These are phyloP conservation scores for Bruguiera hainesii DNA, from an alignment of 441 rosid genomes.

Conservation along the genomic window DNA sequence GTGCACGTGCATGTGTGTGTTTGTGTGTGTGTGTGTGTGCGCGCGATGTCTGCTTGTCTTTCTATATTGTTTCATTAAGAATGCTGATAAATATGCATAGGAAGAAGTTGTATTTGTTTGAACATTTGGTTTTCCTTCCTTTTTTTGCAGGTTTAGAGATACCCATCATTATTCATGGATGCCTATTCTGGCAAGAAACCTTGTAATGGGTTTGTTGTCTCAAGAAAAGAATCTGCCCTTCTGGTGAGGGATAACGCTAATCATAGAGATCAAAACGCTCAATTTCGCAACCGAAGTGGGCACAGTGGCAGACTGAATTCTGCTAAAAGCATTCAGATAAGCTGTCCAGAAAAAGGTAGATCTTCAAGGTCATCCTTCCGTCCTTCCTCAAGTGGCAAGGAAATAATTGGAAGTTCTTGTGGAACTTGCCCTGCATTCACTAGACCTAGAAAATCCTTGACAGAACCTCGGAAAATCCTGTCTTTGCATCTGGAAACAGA, in stretches of 20 bases:
- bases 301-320: constrained; percentile 58
- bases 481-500: constrained; percentile 45
- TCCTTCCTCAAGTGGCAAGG: constrained; percentile 58
- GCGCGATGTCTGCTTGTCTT: too few species aligned
- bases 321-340: constrained; percentile 43
- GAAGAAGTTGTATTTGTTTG: neutral
- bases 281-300: constrained; percentile 61
- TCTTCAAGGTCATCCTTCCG: constrained; percentile 44
- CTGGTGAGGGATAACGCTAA: constrained; percentile 54
- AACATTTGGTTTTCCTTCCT: neutral
- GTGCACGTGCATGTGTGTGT: too few species aligned
- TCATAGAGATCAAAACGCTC: constrained; percentile 51
- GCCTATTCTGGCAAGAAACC: constrained; percentile 64
- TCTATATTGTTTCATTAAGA: neutral
- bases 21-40: too few species aligned
- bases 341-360: constrained; percentile 52
- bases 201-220: constrained; percentile 37
- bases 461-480: constrained; percentile 41
- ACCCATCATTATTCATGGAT: constrained; percentile 48
- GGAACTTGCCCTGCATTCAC: constrained; percentile 34
- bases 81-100: neutral
- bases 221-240: constrained; percentile 54
- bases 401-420: constrained; percentile 68
- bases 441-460: constrained; percentile 36
- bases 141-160: constrained; percentile 29